These are phyloP conservation scores for Vinca minor DNA, from an alignment of 257 asterid genomes.

Conservation along the genomic window DNA sequence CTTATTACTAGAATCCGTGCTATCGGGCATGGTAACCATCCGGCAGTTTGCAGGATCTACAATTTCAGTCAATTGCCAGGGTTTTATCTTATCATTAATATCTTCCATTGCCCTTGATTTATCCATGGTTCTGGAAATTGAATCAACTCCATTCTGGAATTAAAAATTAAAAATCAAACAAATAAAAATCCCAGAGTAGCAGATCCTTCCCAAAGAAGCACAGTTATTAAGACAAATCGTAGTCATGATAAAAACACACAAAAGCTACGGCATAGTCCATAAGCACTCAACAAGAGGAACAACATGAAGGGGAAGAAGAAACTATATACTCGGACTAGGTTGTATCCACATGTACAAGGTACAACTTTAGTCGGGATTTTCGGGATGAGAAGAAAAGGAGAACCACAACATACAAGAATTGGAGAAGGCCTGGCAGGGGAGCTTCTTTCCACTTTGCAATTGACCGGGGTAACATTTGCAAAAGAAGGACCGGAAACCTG, in stretches of 20 bases:
- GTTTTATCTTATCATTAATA: constrained; percentile 56
- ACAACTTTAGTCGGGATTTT: too few species aligned
- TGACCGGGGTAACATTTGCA: constrained; percentile 64
- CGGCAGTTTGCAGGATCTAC: constrained; percentile 79
- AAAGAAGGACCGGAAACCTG: constrained; percentile 83
- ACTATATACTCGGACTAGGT: neutral
- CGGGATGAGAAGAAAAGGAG: neutral
- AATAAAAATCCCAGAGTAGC: too few species aligned
- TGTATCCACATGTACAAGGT: neutral
- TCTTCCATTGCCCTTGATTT: constrained; percentile 75
- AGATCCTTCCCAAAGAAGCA: too few species aligned
- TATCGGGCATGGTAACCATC: constrained; percentile 85
- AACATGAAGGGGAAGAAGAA: too few species aligned
- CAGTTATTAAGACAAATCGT: too few species aligned
- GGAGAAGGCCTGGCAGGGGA: constrained; percentile 93
- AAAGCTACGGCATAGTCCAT: too few species aligned
- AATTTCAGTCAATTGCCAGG: constrained; percentile 85
- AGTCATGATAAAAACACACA: too few species aligned
- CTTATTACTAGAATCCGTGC: constrained; percentile 64
- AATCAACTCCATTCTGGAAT: constrained; percentile 80
- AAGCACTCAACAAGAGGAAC: too few species aligned
- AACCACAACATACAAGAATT: constrained; percentile 20
- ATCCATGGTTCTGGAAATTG: constrained; percentile 72
- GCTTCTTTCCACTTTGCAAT: constrained; percentile 86
- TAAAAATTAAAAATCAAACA: neutral